These are phyloP conservation scores for Lophium mytilinum DNA, from an alignment of 495 filamentous ascomycete genomes.

Conservation along the genomic window DNA sequence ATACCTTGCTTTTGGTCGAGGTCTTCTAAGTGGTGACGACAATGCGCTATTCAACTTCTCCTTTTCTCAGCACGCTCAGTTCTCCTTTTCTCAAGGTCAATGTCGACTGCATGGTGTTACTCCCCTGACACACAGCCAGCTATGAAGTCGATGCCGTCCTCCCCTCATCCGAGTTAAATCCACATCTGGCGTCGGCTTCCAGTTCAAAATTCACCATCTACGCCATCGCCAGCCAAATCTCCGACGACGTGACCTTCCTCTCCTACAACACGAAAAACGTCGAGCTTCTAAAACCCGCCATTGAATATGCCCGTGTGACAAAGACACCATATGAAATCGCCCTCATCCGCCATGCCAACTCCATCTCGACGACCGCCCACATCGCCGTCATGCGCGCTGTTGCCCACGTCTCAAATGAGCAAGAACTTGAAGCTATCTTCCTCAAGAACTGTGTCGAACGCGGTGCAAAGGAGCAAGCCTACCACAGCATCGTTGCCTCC, in stretches of 20 bases:
- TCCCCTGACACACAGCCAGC: background rate
- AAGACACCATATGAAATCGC: slow-evolving; percentile 84
- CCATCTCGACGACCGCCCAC: slow-evolving; percentile 70
- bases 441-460: slow-evolving; percentile 64
- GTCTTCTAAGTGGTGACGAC: too few species aligned
- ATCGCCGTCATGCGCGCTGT: slow-evolving; percentile 58
- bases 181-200: slow-evolving; percentile 45
- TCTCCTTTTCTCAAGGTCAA: too few species aligned
- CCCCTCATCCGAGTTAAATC: slow-evolving; percentile 61
- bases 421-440: slow-evolving; percentile 74
- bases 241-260: slow-evolving; percentile 54
- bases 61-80: too few species aligned
- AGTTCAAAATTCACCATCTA: slow-evolving; percentile 49
- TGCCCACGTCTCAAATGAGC: slow-evolving; percentile 62
- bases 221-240: slow-evolving; percentile 64
- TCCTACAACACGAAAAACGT: slow-evolving; percentile 56
- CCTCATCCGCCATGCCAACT: slow-evolving; percentile 73
- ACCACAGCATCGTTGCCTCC: slow-evolving; percentile 73
- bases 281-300: slow-evolving; percentile 57
- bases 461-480: slow-evolving; percentile 70
- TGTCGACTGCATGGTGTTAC: too few species aligned
- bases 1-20: background rate
- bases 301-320: slow-evolving; percentile 67
- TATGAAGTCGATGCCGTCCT: slow-evolving; percentile 80
- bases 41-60: too few species aligned